Evolutionary conservation across 108 stramenopile genomes (phyloP), one percentile per base, ranked within the genome.

Genomic region (Cyclotella sp.): DNA sequence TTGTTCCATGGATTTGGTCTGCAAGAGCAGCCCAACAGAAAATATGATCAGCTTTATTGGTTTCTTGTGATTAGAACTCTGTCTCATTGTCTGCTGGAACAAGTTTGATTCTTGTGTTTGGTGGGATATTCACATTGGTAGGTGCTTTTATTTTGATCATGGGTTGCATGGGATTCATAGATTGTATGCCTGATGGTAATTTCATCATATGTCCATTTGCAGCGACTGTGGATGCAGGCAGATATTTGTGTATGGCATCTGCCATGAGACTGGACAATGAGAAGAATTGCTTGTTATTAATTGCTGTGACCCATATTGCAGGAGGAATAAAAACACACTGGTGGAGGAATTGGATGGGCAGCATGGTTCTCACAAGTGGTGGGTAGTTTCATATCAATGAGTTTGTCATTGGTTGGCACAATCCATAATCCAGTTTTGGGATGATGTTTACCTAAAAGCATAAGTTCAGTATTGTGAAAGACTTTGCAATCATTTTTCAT

Each of bases 381-480:
- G n/a, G n/a, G n/a, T 69, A 16, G 21, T 4, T 55, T 44, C 26
- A 22, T 3, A 15, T 62, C 27, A 24, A n/a, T n/a, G n/a, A n/a
- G n/a, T 15, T 47, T 8, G 7, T 8, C 13, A 8, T 51, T 62
- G 61, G 49, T 43, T 21, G 68, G 76, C 3, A 76, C 22, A 11
- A 39, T 53, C 76, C 76, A 77, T 30, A 77, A 26, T 24, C 61
- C 76, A 24, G 76, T 70, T 1, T 3, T 22, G 0, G 57, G 68
- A n/a, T 70, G 26, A 14, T 43, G 34, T 40, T 41, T 72, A 2
- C 76, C 76, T 12, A 14, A 30, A 9, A 70, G 43, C 2, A 70
- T 28, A 18, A 70, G 12, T 55, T 77, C 39, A 3, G 0, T 22
- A 15, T 70, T 63, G 27, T 62, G 61, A 26, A n/a, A n/a, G n/a